Evolutionary conservation across 306 rosid genomes (phyloP).

Genomic region (Comarum palustre): DNA sequence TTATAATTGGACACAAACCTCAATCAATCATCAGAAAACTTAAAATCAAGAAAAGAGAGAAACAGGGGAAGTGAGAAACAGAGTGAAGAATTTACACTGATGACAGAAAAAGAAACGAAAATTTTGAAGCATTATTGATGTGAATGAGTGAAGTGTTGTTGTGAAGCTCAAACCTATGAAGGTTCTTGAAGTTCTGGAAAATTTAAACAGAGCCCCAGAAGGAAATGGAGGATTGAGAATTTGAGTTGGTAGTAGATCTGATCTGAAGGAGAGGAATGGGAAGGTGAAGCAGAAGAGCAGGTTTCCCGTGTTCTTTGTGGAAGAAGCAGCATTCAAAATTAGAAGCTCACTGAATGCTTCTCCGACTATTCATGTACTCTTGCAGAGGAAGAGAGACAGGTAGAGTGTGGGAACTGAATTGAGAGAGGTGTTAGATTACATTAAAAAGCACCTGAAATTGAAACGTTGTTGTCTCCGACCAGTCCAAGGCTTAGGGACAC

Average conservation of each 20-base stretch:
- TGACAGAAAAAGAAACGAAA: background rate
- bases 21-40: background rate
- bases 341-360: constrained; percentile 50
- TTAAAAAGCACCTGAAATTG: constrained; percentile 28
- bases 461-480: constrained; percentile 31
- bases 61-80: background rate
- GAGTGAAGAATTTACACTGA: background rate
- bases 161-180: constrained; percentile 24
- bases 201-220: constrained; percentile 6
- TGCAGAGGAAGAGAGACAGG: background rate
- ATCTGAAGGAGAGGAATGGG: constrained; percentile 35
- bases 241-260: constrained; percentile 28
- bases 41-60: background rate
- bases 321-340: constrained; percentile 46
- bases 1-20: background rate
- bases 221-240: background rate
- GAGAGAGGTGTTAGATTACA: background rate
- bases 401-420: background rate
- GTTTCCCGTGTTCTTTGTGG: constrained; percentile 44
- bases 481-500: background rate
- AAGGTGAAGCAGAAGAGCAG: constrained; percentile 32
- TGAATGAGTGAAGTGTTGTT: background rate
- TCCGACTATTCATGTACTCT: background rate
- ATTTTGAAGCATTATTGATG: background rate
- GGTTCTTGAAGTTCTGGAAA: constrained; percentile 26